Percentiles rank a stretch among this genome's conserved stretches.
phyloP scores from a whole-genome alignment of 1,284 basidiomycete genomes.

The Heterobasidion parviporum region DNA sequence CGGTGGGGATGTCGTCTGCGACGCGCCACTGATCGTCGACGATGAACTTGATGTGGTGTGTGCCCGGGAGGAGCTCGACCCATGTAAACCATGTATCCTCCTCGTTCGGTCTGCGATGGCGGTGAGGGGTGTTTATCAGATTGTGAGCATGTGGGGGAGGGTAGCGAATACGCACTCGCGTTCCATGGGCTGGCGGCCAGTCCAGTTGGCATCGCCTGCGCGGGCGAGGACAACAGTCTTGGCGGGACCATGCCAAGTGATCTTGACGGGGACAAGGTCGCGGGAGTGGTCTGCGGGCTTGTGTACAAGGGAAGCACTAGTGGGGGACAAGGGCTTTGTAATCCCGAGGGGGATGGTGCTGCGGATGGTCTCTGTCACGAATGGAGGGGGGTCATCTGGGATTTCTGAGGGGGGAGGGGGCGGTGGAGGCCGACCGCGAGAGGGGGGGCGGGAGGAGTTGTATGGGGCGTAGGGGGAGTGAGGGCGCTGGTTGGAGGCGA shows the following conservation, averaged over 20 bases:
- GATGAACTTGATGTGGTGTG: conserved; percentile 93
- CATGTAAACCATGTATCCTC: conserved; percentile 32
- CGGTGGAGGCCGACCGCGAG: conserved; percentile 20
- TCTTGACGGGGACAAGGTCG: conserved; percentile 43
- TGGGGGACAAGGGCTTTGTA: conserved; percentile 27
- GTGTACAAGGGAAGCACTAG: conserved; percentile 16
- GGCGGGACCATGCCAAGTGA: conserved; percentile 58
- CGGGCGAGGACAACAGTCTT: conserved; percentile 54
- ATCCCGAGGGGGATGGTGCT: conserved; percentile 58
- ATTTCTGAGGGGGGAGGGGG: conserved; percentile 10
- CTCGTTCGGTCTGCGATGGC: conserved; percentile 20
- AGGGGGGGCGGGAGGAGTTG: conserved; percentile 27
- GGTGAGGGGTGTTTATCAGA: neutral
- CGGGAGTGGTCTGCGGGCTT: conserved; percentile 19
- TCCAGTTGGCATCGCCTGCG: conserved; percentile 69
- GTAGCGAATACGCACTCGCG: conserved; percentile 38
- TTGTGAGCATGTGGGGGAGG: neutral
- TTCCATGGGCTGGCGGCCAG: conserved; percentile 53
- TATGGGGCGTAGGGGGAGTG: conserved; percentile 1
- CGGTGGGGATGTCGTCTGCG: conserved; percentile 76
- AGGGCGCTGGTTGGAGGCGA: conserved; percentile 20
- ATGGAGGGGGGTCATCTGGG: conserved; percentile 23
- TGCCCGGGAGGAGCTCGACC: conserved; percentile 75
- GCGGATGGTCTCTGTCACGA: conserved; percentile 48
- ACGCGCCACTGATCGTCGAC: conserved; percentile 88